Conservation (phyloP, 2,329 filamentous ascomycete species). For the Colletotrichum higginsianum region DNA sequence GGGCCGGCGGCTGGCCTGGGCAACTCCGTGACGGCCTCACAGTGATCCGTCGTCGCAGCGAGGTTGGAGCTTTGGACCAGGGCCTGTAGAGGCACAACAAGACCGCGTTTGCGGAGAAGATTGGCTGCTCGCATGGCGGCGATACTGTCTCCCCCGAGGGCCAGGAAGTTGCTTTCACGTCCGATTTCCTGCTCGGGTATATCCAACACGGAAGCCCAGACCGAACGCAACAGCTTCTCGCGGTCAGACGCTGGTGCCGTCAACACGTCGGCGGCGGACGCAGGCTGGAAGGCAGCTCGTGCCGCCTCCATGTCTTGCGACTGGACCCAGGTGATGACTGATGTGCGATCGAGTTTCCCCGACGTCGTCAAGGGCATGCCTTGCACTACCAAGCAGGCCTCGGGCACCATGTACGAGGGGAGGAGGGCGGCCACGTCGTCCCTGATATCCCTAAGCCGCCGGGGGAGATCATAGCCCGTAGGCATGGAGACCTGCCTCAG, state of each 20-base stretch:
- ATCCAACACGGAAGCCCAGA: constrained; percentile 10
- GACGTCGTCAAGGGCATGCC: constrained; percentile 3
- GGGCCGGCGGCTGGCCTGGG: not conserved
- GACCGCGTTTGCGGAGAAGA: not conserved
- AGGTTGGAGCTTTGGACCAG: constrained; percentile 6
- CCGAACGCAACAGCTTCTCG: constrained; percentile 1
- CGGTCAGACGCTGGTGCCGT: not conserved
- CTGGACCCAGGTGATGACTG: not conserved
- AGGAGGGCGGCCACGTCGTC: not conserved
- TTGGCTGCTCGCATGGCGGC: constrained; percentile 7
- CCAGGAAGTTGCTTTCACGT: constrained; percentile 8
- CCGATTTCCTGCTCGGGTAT: not conserved
- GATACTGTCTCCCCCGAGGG: constrained; percentile 11
- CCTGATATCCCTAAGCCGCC: not conserved
- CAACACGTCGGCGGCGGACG: not conserved
- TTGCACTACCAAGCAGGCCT: not conserved
- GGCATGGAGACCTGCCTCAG: constrained; percentile 2
- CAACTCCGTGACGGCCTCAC: not conserved
- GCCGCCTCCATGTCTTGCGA: constrained; percentile 6
- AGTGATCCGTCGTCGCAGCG: not conserved
- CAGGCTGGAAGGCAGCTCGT: constrained; percentile 1
- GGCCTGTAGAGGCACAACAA: not conserved
- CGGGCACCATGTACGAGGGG: constrained; percentile 8
- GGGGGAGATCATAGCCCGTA: not conserved
- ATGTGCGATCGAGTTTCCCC: constrained; percentile 5